Evolutionary conservation across 1,284 basidiomycete genomes (phyloP), one percentile per base, ranked within the genome.

Genomic region (Schizophyllum amplum): DNA sequence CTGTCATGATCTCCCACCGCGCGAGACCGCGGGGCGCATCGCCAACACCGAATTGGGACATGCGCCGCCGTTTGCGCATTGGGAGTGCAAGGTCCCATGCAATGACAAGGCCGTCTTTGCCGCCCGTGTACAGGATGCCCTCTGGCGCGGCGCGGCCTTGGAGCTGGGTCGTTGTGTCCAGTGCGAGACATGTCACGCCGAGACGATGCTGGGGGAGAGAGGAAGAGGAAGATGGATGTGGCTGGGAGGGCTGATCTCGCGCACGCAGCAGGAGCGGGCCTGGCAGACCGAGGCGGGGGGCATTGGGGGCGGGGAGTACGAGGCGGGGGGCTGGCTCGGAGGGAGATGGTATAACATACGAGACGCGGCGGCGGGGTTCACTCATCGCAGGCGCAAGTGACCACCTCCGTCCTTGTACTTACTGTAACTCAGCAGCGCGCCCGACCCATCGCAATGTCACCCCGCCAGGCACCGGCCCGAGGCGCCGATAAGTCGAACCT

Each of bases 91-190:
- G 77, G 68, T 99, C 94, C 94, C 95, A 98, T 2, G 88, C 83
- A 49, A 93, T 88, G 42, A 98, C 79, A 33, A 96, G 79, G 0
- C 97, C 96, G 73, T 99, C 96, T 54, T 94, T 77, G 9, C 94
- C 95, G 24, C 90, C 95, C 1, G 93, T 89, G 69, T 98, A 98
- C 7, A 99, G 75, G 53, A 99, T 96, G 1, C 97, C 96, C 61
- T 89, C 84, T 0, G 96, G 95, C 4, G 75, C 67, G 21, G 68
- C 58, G 17, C 74, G 75, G 5, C 84, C 86, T 17, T 78, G 68
- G 4, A 97, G 76, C 48, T 83, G 78, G 0, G 94, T 97, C 1
- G 89, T 86, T 0, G 83, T 80, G 71, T 98, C 95, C 46, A 98
- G 74, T 0, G 91, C 94, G 33, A 98, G 80, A 0, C 90, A 87